Percentiles rank a stretch among this genome's conserved stretches.
Conservation (phyloP, 1,139 yeast species). For the Zygosaccharomyces pseudobailii region DNA sequence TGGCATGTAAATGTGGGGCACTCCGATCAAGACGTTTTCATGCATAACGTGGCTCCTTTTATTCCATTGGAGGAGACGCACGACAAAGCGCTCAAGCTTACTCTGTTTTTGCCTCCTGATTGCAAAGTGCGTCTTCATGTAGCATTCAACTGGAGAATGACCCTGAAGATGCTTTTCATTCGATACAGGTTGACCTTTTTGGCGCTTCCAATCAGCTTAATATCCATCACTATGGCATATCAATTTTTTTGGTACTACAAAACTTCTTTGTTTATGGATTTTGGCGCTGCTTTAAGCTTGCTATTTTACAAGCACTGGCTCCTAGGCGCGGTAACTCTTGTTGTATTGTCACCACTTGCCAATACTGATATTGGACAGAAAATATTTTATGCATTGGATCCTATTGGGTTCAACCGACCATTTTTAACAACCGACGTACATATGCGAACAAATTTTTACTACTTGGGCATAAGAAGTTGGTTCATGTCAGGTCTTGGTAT, state of each 20-base stretch:
- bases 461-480: conserved; percentile 61
- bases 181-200: conserved; percentile 61
- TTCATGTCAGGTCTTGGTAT: conserved; percentile 57
- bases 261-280: conserved; percentile 47
- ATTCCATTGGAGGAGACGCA: conserved; percentile 46
- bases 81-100: conserved; percentile 21
- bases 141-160: conserved; percentile 28
- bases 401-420: conserved; percentile 44
- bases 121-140: conserved; percentile 34
- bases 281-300: conserved; percentile 43
- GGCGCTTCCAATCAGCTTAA: conserved; percentile 50
- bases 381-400: conserved; percentile 47
- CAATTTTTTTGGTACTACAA: conserved; percentile 43
- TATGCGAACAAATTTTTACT: conserved; percentile 43
- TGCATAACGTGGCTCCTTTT: conserved; percentile 79
- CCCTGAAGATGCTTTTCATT: conserved; percentile 50
- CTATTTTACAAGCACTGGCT: conserved; percentile 26
- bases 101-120: conserved; percentile 32
- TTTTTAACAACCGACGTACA: conserved; percentile 18
- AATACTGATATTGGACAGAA: conserved; percentile 30
- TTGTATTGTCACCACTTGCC: conserved; percentile 41
- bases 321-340: conserved; percentile 23
- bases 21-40: conserved; percentile 38
- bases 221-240: conserved; percentile 41
- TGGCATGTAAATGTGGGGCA: conserved; percentile 56